Percentiles rank a stretch among this genome's conserved stretches.
phyloP scores from a whole-genome alignment of 225 moss, liverwort and hornwort genomes.

The Polytrichum commune region DNA sequence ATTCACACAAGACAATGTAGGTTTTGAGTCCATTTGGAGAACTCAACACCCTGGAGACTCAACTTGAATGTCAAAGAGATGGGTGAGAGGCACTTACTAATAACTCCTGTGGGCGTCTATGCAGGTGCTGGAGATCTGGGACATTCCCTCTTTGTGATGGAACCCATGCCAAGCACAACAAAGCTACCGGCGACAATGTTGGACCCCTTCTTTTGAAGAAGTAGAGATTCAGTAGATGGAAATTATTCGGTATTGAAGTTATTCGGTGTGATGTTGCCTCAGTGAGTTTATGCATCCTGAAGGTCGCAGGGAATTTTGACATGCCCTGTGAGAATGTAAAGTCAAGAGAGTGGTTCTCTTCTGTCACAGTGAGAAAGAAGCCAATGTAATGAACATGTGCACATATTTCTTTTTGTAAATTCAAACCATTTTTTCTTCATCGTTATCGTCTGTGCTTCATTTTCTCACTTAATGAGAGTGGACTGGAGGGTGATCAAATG shows the following conservation, averaged over 20 bases:
- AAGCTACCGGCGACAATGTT: conserved; percentile 89
- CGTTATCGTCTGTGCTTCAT: no score
- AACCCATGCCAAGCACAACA: conserved; percentile 85
- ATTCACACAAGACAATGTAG: no score
- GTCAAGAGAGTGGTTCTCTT: not conserved
- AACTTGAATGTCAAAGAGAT: no score
- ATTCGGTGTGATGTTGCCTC: not conserved
- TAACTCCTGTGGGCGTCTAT: not conserved
- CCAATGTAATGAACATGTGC: not conserved
- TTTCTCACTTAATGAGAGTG: no score
- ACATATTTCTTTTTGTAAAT: not conserved
- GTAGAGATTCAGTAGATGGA: conserved; percentile 20
- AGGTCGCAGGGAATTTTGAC: not conserved
- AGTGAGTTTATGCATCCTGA: not conserved
- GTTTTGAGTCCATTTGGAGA: no score
- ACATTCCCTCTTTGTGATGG: conserved; percentile 95
- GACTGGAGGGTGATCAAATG: no score
- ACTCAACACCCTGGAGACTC: no score
- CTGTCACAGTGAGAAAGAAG: not conserved
- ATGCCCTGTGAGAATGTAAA: not conserved
- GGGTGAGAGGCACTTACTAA: no score
- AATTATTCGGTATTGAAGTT: not conserved
- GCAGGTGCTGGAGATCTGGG: conserved; percentile 94
- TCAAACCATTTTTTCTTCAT: not conserved
- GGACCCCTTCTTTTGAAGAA: conserved; percentile 92